Evolutionary conservation across 2,329 filamentous ascomycete species (phyloP).

Genomic region (Xylaria sp.): DNA sequence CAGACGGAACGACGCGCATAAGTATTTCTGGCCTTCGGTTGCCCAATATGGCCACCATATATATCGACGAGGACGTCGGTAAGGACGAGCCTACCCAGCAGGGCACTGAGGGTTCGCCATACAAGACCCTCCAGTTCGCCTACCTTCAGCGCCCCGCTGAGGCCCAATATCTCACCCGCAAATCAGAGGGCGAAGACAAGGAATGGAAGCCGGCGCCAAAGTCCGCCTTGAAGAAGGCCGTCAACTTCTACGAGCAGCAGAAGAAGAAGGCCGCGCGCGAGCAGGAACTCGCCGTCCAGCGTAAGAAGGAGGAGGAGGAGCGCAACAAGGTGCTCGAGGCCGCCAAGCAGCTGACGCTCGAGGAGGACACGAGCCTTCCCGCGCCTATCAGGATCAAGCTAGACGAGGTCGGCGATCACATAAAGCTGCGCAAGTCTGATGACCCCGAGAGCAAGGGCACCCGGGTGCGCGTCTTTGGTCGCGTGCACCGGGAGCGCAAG

Average conservation of each 20-base stretch:
- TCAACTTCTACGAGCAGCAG: not conserved
- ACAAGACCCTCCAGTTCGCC: slow-evolving; percentile 23
- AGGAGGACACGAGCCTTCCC: not conserved
- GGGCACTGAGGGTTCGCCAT: slow-evolving; percentile 15
- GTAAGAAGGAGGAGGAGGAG: not conserved
- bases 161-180: slow-evolving; percentile 17
- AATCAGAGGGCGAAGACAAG: not conserved
- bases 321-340: not conserved
- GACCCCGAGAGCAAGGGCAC: not conserved
- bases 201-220: not conserved
- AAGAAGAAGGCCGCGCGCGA: not conserved
- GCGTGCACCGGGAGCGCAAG: not conserved
- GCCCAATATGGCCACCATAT: slow-evolving; percentile 19
- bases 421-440: not conserved
- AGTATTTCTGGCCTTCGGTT: not conserved
- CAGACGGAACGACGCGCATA: not conserved
- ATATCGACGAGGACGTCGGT: slow-evolving; percentile 20
- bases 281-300: not conserved
- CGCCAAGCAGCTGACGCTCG: not conserved
- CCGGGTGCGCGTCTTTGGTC: not conserved
- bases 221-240: not conserved
- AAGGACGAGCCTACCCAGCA: slow-evolving; percentile 14
- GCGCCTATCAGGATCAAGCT: not conserved
- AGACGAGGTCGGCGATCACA: not conserved
- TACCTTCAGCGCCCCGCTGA: slow-evolving; percentile 19